Base-by-base conservation (phyloP, 2,329 filamentous ascomycete species). In the Gaeumannomyces sp. region DNA sequence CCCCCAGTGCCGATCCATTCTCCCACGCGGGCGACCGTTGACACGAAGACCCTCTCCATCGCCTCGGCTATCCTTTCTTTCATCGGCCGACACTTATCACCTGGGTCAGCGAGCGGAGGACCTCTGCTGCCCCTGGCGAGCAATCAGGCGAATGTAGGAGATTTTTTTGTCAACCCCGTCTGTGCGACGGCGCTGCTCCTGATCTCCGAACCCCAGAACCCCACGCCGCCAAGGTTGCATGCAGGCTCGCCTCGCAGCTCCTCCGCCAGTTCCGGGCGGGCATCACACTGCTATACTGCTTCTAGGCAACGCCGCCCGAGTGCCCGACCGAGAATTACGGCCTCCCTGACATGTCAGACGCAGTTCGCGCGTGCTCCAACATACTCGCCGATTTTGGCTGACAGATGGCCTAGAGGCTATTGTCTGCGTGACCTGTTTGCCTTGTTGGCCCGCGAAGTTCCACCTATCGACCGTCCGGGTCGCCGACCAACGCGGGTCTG, bases 181-280 rank as follows among this genome's bases (percentile, higher is more conserved):
- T 45, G 11, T 3, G 38, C 38, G 38, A 19, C 38, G 14, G 38
- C 13, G 13, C 38, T 11, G 2, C 38, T 16, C 10, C 38, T 45
- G 38, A 5, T 4, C 45, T 81, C 77, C 59, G 90, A 76, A 33
- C 7, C n/a, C n/a, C n/a, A n/a, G n/a, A n/a, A n/a, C n/a, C n/a
- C n/a, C n/a, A n/a, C n/a, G n/a, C n/a, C n/a, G n/a, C n/a, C n/a
- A n/a, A n/a, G n/a, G n/a, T n/a, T n/a, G n/a, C n/a, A n/a, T n/a
- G n/a, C n/a, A n/a, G n/a, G n/a, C n/a, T n/a, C n/a, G n/a, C n/a
- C n/a, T 45, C 60, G 29, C 45, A 66, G 5, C 66, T 73, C 1
- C 63, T 73, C 0, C 67, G 69, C 4, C 73, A 74, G 64, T 76
- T 76, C 63, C 73, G 76, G 65, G 74, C 71, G 3, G 74, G 74